phyloP scores from a whole-genome alignment of 2,329 filamentous ascomycete species.

The Zymoseptoria ardabiliae region DNA sequence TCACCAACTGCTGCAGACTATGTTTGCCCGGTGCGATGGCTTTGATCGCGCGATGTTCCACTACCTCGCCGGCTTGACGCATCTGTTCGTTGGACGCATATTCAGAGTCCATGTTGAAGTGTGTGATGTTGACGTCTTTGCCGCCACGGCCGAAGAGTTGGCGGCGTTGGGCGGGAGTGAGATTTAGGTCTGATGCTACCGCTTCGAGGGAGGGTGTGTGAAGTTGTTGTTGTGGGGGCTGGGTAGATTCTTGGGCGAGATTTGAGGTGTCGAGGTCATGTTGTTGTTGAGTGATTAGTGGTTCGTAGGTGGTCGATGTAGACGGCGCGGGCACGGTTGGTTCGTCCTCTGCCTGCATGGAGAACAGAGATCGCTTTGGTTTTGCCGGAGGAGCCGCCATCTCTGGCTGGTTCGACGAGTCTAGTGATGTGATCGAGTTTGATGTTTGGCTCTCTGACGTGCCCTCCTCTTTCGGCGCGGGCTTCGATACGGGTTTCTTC shows the following conservation, averaged over 20 bases:
- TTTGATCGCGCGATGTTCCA: conserved; percentile 72
- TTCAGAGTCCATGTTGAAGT: conserved; percentile 83
- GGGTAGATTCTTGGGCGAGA: conserved; percentile 2
- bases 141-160: conserved; percentile 71
- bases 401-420: neutral
- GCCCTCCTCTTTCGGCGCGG: conserved; percentile 2
- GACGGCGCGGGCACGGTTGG: neutral
- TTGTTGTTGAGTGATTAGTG: conserved; percentile 24
- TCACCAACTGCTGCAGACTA: conserved; percentile 79
- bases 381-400: conserved; percentile 33
- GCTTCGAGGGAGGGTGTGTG: conserved; percentile 52
- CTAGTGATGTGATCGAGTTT: neutral
- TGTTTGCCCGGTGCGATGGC: conserved; percentile 82
- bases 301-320: conserved; percentile 28
- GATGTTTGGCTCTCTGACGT: neutral
- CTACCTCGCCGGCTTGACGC: conserved; percentile 59
- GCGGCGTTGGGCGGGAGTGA: conserved; percentile 67
- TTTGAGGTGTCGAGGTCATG: neutral
- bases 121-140: conserved; percentile 54
- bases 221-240: conserved; percentile 2
- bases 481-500: conserved; percentile 50
- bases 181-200: conserved; percentile 70
- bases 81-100: conserved; percentile 78
- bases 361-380: conserved; percentile 64
- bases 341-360: conserved; percentile 42